Base-by-base conservation (phyloP, 2,329 filamentous ascomycete genomes). In the Furcasterigmium furcatum region DNA sequence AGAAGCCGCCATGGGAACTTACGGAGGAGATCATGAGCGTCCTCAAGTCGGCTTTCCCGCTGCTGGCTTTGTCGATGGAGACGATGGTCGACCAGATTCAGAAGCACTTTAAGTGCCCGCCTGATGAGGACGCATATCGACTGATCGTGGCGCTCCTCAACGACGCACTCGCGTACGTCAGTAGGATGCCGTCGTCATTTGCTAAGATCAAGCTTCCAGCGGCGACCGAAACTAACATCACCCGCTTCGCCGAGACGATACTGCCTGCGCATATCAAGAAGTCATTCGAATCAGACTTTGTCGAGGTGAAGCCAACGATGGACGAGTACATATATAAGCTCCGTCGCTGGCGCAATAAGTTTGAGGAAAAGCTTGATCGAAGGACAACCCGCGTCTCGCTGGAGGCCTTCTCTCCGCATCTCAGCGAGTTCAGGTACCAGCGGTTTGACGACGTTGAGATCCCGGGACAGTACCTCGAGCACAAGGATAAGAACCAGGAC, bases 391-490 rank as follows among this genome's bases (percentile, higher is more conserved):
- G 78, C 35, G 80, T 86, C 43, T 85, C 87, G 41, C 76, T 99
- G 9, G 94, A 99, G 65, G 78, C 77, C 22, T 95, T 88, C 63
- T 96, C 91, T 38, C 88, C 90, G 40, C 88, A 95, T 59, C 80
- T 99, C 36, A 96, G 90, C 68, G 94, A 97, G 62, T 99, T 99
- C 76, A 81, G 90, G 32, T 99, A 96, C 74, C 85, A 94, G 64
- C 97, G 96, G 65, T 96, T 99, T 55, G 94, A 99, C 60, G 95
- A 99, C 58, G 92, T 99, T 12, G 94, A 99, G 67, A 84, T 99
- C 29, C 95, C 95, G 4, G 94, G 94, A 1, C 94, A 99, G 63
- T 99, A 99, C 65, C 73, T 96, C 52, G 85, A 95, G 62, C 94
- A 96, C 70, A 95, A 94, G 66, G 95, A 99, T 59, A 99, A 97